Conservation (phyloP, 176 grass and related monocot species). For the Alloteropsis semialata region DNA sequence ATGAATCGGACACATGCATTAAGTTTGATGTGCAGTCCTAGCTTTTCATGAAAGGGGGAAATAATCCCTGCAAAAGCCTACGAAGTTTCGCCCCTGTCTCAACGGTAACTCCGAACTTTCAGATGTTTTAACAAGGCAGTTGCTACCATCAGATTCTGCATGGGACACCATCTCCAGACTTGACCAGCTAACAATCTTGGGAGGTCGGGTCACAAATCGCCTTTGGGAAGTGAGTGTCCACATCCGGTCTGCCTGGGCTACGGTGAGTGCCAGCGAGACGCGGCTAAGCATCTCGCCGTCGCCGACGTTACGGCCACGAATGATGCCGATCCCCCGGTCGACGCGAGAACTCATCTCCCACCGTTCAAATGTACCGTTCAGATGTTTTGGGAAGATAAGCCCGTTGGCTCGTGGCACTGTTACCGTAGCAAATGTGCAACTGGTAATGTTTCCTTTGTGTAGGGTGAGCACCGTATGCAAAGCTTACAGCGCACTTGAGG, state of each 20-base stretch:
- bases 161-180: not conserved
- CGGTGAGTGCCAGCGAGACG: slow-evolving; percentile 1
- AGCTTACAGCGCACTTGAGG: not conserved
- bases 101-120: not conserved
- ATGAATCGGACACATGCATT: no score
- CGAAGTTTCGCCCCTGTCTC: not conserved
- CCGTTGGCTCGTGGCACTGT: no score
- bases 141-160: not conserved
- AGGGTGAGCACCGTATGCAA: no score
- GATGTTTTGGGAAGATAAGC: no score
- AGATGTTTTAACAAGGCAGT: not conserved
- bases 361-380: no score
- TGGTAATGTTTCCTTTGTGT: no score
- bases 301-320: slow-evolving; percentile 32
- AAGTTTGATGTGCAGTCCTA: no score
- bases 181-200: not conserved
- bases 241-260: not conserved
- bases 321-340: not conserved
- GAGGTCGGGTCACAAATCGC: not conserved
- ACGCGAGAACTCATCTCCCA: not conserved
- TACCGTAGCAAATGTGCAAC: no score
- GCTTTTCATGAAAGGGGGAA: no score
- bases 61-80: not conserved
- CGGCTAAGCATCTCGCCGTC: slow-evolving; percentile 9
- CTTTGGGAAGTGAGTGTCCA: slow-evolving; percentile 8